Conservation (phyloP, 2,329 filamentous ascomycete genomes). For the Ophiocordyceps sinensis region DNA sequence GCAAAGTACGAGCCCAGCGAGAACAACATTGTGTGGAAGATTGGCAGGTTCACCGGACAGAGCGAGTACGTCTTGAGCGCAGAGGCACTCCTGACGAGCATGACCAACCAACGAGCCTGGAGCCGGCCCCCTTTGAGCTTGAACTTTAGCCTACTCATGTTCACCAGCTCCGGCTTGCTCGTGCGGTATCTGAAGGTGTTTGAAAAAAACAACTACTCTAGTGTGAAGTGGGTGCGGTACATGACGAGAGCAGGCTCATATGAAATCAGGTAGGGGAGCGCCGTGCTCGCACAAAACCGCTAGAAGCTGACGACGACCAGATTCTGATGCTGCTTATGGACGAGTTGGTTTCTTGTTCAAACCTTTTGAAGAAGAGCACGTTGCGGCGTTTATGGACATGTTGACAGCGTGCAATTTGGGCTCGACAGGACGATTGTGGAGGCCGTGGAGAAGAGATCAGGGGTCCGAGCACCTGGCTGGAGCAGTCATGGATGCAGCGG, state of each 20-base stretch:
- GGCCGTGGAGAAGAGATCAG: no score
- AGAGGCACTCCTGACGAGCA: slow-evolving; percentile 83
- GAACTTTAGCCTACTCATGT: slow-evolving; percentile 93
- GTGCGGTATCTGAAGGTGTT: slow-evolving; percentile 97
- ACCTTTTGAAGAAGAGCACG: neutral
- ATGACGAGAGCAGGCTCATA: slow-evolving; percentile 98
- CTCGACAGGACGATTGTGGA: no score
- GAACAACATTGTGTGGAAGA: slow-evolving; percentile 99
- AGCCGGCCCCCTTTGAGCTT: slow-evolving; percentile 82
- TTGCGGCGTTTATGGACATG: neutral
- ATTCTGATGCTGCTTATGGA: slow-evolving; percentile 14
- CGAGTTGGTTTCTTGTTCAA: neutral
- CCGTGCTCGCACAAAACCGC: neutral
- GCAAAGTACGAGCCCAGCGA: slow-evolving; percentile 97
- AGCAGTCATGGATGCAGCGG: no score
- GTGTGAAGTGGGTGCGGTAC: slow-evolving; percentile 97
- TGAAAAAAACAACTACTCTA: slow-evolving; percentile 97
- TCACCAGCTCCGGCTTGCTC: slow-evolving; percentile 83
- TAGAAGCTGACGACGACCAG: slow-evolving; percentile 10
- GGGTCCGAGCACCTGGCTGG: no score
- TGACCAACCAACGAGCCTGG: slow-evolving; percentile 98
- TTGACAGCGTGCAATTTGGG: neutral
- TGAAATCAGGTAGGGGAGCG: slow-evolving; percentile 60
- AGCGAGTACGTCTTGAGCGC: slow-evolving; percentile 91
- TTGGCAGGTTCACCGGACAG: slow-evolving; percentile 94